phyloP scores from a whole-genome alignment of 2,329 filamentous ascomycete genomes.

The Sordariomycetes sp. region DNA sequence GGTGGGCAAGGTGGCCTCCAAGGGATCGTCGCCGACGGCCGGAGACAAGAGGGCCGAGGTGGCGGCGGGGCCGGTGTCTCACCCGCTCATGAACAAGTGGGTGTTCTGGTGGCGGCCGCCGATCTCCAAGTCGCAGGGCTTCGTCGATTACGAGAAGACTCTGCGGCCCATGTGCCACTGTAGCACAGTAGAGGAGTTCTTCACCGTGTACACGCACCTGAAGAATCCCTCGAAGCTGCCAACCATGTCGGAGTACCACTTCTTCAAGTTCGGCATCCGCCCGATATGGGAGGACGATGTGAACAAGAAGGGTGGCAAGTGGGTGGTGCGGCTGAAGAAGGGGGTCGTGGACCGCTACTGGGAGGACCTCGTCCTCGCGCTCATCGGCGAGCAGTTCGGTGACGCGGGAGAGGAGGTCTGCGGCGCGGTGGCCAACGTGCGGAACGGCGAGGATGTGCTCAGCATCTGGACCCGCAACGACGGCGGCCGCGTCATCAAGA shows the following conservation, averaged over 20 bases:
- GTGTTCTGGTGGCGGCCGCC: slow-evolving; percentile 96
- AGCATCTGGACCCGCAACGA: slow-evolving; percentile 97
- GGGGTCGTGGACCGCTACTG: slow-evolving; percentile 93
- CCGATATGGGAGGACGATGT: slow-evolving; percentile 98
- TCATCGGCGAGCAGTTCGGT: slow-evolving; percentile 87
- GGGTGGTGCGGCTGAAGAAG: slow-evolving; percentile 95
- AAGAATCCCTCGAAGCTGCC: slow-evolving; percentile 82
- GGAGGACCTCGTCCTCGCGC: slow-evolving; percentile 85
- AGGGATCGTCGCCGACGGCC: slow-evolving; percentile 22
- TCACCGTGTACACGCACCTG: slow-evolving; percentile 77
- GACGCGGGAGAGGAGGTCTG: slow-evolving; percentile 93
- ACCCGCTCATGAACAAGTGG: slow-evolving; percentile 74
- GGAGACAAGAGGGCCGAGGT: slow-evolving; percentile 8
- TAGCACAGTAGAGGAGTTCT: slow-evolving; percentile 80
- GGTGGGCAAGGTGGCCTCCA: slow-evolving; percentile 27
- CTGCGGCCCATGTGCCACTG: slow-evolving; percentile 78
- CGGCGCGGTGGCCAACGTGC: slow-evolving; percentile 85
- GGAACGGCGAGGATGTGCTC: slow-evolving; percentile 92
- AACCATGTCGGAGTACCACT: slow-evolving; percentile 92
- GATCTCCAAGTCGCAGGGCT: slow-evolving; percentile 84
- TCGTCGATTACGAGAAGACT: slow-evolving; percentile 91
- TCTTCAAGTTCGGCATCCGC: slow-evolving; percentile 93
- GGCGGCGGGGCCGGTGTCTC: slow-evolving; percentile 12
- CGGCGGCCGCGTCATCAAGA: slow-evolving; percentile 88
- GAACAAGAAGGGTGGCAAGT: slow-evolving; percentile 93